A percentile compares a stretch with the other conserved stretches of the same genome.
Conservation (phyloP, 225 moss, liverwort and hornwort genomes). For the Physcomitrium patens region DNA sequence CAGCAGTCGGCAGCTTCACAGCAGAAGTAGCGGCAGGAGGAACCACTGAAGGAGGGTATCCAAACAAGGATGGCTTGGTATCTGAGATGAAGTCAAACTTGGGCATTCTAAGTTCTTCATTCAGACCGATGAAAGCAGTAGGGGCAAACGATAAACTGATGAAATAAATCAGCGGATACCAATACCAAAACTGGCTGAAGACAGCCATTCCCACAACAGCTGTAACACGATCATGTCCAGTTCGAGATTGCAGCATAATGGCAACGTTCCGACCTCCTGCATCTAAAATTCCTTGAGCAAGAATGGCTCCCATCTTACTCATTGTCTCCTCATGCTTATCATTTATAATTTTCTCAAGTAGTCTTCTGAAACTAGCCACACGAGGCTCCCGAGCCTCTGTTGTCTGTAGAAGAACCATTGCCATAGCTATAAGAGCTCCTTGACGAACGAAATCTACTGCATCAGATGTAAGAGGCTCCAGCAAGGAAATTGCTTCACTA, state of each 20-base stretch:
- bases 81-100: no score
- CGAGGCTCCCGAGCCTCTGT: conserved; percentile 69
- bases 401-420: conserved; percentile 77
- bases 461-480: conserved; percentile 77
- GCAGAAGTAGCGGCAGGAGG: no score
- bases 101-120: no score
- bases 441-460: conserved; percentile 73
- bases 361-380: conserved; percentile 67
- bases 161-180: no score
- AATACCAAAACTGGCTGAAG: no score
- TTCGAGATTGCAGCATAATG: conserved; percentile 78
- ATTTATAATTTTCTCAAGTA: conserved; percentile 65
- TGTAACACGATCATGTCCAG: conserved; percentile 74
- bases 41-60: no score
- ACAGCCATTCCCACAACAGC: conserved; percentile 15
- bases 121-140: no score
- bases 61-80: no score
- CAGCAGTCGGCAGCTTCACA: no score
- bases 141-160: no score
- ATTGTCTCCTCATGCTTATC: conserved; percentile 80
- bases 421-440: conserved; percentile 72
- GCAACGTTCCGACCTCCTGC: conserved; percentile 78
- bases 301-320: conserved; percentile 84
- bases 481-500: conserved; percentile 65
- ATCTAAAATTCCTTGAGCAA: conserved; percentile 72